A percentile compares a stretch with the other conserved stretches of the same genome.
Conservation (phyloP, 2,329 filamentous ascomycete species). For the Botrytis sinoallii region DNA sequence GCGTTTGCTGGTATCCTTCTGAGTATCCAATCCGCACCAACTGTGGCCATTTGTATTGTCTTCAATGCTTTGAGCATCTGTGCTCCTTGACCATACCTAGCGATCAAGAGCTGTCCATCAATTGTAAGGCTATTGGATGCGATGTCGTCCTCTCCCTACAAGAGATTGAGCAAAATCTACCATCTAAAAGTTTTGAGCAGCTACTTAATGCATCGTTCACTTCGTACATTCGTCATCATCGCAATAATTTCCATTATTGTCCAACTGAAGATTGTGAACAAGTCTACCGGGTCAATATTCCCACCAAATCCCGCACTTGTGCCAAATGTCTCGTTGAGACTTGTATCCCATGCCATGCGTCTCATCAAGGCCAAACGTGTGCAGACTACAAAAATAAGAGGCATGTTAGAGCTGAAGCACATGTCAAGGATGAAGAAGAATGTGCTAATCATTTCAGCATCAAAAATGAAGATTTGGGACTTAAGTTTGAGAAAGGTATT, state of each 20-base stretch:
- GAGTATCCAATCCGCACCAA: background rate
- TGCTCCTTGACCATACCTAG: slow-evolving; percentile 31
- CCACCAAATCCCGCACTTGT: slow-evolving; percentile 18
- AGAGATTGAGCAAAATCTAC: slow-evolving; percentile 21
- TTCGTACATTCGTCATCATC: slow-evolving; percentile 20
- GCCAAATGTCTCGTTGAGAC: slow-evolving; percentile 21
- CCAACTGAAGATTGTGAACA: slow-evolving; percentile 18
- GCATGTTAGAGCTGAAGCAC: slow-evolving; percentile 13
- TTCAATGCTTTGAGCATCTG: slow-evolving; percentile 42
- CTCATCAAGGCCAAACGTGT: slow-evolving; percentile 24
- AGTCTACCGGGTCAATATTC: slow-evolving; percentile 10
- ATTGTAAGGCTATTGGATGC: slow-evolving; percentile 21
- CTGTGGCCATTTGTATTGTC: slow-evolving; percentile 39
- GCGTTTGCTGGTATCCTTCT: slow-evolving; percentile 1
- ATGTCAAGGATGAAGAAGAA: background rate
- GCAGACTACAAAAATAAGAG: slow-evolving; percentile 24
- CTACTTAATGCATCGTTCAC: slow-evolving; percentile 21
- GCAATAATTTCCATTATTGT: slow-evolving; percentile 16
- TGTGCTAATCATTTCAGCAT: slow-evolving; percentile 34
- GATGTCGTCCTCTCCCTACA: slow-evolving; percentile 13
- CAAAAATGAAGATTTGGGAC: background rate
- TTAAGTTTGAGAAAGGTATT: background rate
- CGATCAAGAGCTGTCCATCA: slow-evolving; percentile 24
- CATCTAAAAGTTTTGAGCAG: slow-evolving; percentile 17
- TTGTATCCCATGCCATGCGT: slow-evolving; percentile 23